These are phyloP conservation scores for Alternaria tenuissima DNA, from an alignment of 2,329 filamentous ascomycete species.

Conservation along the genomic window DNA sequence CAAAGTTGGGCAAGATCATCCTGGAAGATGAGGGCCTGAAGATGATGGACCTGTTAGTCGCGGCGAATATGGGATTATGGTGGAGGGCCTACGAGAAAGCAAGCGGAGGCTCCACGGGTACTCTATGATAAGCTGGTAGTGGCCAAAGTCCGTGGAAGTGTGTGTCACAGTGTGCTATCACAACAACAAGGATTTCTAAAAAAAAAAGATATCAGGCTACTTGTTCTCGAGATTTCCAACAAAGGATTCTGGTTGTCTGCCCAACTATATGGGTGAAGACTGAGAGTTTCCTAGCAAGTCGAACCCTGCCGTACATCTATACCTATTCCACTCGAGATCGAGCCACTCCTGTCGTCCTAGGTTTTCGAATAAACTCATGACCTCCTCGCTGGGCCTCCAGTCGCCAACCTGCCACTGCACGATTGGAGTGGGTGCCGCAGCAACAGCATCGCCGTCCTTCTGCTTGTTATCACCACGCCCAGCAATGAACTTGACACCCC, in stretches of 20 bases:
- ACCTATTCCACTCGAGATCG: slow-evolving; percentile 14
- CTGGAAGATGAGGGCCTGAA: slow-evolving; percentile 89
- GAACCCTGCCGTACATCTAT: background rate
- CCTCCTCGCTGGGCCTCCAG: slow-evolving; percentile 19
- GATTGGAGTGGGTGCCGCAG: slow-evolving; percentile 41
- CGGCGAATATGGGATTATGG: slow-evolving; percentile 91
- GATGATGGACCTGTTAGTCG: slow-evolving; percentile 93
- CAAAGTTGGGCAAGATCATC: slow-evolving; percentile 93
- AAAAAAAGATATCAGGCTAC: background rate
- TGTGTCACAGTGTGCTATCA: background rate
- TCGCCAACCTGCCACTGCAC: slow-evolving; percentile 24
- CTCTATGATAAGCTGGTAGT: background rate
- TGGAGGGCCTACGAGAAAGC: slow-evolving; percentile 82
- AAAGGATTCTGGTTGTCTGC: background rate
- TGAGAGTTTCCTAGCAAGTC: slow-evolving; percentile 16
- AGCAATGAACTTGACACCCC: slow-evolving; percentile 20
- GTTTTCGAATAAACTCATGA: slow-evolving; percentile 18
- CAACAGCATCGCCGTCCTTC: slow-evolving; percentile 48
- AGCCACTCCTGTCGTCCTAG: slow-evolving; percentile 21
- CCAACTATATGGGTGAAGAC: slow-evolving; percentile 11
- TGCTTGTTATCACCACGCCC: slow-evolving; percentile 10
- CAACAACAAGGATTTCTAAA: background rate
- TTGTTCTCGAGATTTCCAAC: background rate
- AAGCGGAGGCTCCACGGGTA: slow-evolving; percentile 9
- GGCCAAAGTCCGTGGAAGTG: background rate